Evolutionary conservation across 202 grass and related monocot species (phyloP), one percentile per base, ranked within the genome.

Genomic region (Dendrocalamus latiflorus): DNA sequence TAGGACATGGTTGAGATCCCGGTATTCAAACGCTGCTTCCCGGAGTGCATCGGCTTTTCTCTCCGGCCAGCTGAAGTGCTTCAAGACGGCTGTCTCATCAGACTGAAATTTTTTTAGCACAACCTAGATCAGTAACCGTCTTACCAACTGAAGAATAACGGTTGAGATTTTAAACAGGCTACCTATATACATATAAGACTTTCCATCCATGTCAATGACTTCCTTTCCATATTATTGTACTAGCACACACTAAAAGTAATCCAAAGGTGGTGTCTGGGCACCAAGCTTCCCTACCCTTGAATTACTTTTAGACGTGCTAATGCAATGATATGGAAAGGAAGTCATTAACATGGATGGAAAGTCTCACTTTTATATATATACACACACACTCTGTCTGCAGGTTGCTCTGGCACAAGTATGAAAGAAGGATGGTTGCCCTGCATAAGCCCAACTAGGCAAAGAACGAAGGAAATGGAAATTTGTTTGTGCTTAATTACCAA

Each of bases 11-110:
- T 89, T 94, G 51, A 97, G 73, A 82, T 94, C 79, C 66, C 86
- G 90, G 90, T 90, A 97, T 58, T 97, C 91, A 24, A 87, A 90
- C 8, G 91, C 91, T 41, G 88, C 90, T 87, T 97, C 94, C 6
- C 88, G 77, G 51, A 97, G 77, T 62, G 80, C 83, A 68, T 97
- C 94, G 1, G 90, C 90, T 94, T 92, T 94, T 80, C 79, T 97
- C 86, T 97, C 94, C 0, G 94, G 94, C 94, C 94, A 97, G 78
- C 88, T 88, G 83, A 97, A 97, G 74, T 94, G 94, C 83, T 97
- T 97, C 73, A 97, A 63, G 25, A 97, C 90, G 20, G 91, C 94
- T 64, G 80, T 87, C 86, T 97, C 94, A 15, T 97, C 94, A 70
- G 86, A 86, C 91, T 97, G 84, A 55, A 70, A 2, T 39, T 41